Percentiles rank a stretch among this genome's conserved stretches.
Evolutionary conservation across 805 yeast genomes (phyloP).

Genomic region (Blastobotrys peoriensis): DNA sequence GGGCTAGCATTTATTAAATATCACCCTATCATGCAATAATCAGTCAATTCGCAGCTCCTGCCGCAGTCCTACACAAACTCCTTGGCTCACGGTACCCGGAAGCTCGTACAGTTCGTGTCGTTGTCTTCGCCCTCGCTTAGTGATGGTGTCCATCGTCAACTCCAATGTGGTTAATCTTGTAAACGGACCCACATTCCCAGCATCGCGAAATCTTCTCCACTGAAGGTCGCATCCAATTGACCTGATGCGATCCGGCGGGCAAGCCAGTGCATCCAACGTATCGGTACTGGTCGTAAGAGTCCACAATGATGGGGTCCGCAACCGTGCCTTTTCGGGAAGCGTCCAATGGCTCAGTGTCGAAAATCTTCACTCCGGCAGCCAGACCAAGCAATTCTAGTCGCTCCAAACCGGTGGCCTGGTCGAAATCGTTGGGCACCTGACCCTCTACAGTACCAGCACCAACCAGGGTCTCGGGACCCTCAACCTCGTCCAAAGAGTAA

Average conservation of each 20-base stretch:
- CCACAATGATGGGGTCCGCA: conserved; percentile 81
- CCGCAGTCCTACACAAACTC: too few relatives aligned
- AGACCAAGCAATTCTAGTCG: conserved; percentile 93
- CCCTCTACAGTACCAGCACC: conserved; percentile 88
- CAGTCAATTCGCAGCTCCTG: too few relatives aligned
- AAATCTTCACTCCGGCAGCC: conserved; percentile 88
- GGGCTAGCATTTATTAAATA: too few relatives aligned
- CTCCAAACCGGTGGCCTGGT: conserved; percentile 97
- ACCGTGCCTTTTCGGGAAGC: conserved; percentile 87
- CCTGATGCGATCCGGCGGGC: conserved; percentile 86
- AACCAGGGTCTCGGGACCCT: conserved; percentile 67
- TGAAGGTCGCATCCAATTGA: conserved; percentile 89
- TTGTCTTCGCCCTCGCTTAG: conserved; percentile 35
- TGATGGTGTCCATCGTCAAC: conserved; percentile 52
- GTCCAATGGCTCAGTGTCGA: conserved; percentile 80
- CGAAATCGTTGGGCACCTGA: conserved; percentile 84
- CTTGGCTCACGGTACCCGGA: too few relatives aligned
- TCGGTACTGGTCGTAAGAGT: conserved; percentile 87
- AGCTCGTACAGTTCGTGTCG: too few relatives aligned
- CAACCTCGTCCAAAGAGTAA: conserved; percentile 64
- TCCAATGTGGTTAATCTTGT: conserved; percentile 83
- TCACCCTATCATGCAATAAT: too few relatives aligned
- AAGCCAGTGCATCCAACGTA: conserved; percentile 97
- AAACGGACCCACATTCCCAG: conserved; percentile 98
- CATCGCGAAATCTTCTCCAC: conserved; percentile 83